These are phyloP conservation scores for Teunomyces kruisii DNA, from an alignment of 805 yeast genomes.

Conservation along the genomic window DNA sequence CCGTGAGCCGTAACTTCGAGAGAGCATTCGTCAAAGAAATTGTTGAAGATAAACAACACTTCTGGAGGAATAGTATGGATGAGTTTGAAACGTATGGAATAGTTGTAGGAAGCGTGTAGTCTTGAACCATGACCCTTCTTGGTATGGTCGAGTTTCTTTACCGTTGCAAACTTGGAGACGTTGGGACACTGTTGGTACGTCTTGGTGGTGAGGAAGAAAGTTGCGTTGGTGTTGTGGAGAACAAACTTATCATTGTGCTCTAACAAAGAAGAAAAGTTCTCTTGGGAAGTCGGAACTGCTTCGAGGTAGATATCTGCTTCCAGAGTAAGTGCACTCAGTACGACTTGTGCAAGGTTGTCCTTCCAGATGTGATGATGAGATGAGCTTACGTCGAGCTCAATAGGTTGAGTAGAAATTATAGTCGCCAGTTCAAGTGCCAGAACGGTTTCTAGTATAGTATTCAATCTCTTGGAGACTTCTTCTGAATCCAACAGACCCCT, in stretches of 20 bases:
- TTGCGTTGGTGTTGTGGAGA: constrained; percentile 3
- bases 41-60: constrained; percentile 2
- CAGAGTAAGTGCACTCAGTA: constrained; percentile 9
- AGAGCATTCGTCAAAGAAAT: constrained; percentile 3
- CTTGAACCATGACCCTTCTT: constrained; percentile 22
- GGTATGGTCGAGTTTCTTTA: constrained; percentile 11
- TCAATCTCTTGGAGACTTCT: neutral
- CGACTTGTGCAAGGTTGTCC: neutral
- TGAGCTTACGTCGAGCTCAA: neutral
- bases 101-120: constrained; percentile 11
- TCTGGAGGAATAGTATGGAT: constrained; percentile 1
- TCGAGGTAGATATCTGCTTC: neutral
- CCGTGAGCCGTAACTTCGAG: constrained; percentile 1
- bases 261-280: neutral
- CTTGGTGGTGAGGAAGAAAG: constrained; percentile 4
- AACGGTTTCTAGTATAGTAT: neutral
- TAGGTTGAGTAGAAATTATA: neutral
- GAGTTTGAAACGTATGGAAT: constrained; percentile 9
- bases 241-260: neutral
- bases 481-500: neutral
- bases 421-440: neutral
- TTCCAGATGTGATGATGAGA: neutral
- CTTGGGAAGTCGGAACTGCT: neutral
- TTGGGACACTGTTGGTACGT: constrained; percentile 10
- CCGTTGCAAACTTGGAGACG: constrained; percentile 8